Base-by-base conservation (phyloP, 2,329 filamentous ascomycete species). In the Drechslerella coelobrocha region DNA sequence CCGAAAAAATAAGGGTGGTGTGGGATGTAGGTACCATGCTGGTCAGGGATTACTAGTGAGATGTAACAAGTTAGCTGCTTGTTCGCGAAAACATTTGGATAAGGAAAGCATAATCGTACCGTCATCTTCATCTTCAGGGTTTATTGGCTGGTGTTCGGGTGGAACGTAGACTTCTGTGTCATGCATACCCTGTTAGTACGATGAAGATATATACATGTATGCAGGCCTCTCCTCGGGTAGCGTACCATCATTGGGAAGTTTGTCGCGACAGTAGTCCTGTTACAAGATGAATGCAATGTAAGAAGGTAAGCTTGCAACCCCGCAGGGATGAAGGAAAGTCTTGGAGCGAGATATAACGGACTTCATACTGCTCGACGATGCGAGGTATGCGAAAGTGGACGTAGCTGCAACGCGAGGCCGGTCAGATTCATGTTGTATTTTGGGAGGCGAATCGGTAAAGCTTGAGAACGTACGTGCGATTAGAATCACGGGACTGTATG, bases 41-140 rank as follows among this genome's bases (percentile, higher is more conserved):
- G 90, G 78, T 94, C 90, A 0, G 91, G 90, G 2, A 94, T 90
- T 2, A 94, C 89, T 76, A n/a, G n/a, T n/a, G n/a, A 41, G 14
- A 48, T 1, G 14, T 14, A 12, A 24, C 8, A 23, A 6, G 43
- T 71, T 51, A 73, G 47, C 41, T 39, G 2, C 2, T 2, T 5
- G 12, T 14, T 14, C 4, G 12, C 29, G 12, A 12, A 61, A 17
- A 27, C 4, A 8, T n/a, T 4, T 41, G 0, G 9, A 31, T 12
- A 51, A 12, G 14, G 10, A 45, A 9, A 14, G 7, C 4, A 17
- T 14, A 61, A 12, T 14, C 29, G 5, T 52, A 75, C 75, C 75
- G 76, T 94, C 90, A 77, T 94, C 91, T 79, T 94, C 90, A 78
- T 94, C 90, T 79, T 94, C 90, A 0, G 91, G 90, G 78, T 94